A percentile compares a stretch with the other conserved stretches of the same genome.
Evolutionary conservation across 1,284 basidiomycete genomes (phyloP).

Genomic region (Fomes fomentarius): DNA sequence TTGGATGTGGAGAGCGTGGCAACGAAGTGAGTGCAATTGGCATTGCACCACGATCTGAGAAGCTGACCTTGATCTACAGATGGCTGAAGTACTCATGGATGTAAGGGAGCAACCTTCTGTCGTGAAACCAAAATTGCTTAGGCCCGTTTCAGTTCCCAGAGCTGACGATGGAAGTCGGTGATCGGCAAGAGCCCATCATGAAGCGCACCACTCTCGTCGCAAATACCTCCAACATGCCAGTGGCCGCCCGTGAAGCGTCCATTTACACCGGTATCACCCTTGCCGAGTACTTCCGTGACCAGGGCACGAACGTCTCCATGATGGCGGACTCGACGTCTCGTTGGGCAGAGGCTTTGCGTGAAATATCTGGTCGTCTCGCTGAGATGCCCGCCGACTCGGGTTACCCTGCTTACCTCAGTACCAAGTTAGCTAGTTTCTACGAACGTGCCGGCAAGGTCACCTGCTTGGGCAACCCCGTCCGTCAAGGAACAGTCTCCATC

Average conservation of each 20-base stretch:
- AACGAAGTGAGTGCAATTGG: constrained; percentile 64
- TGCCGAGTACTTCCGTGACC: constrained; percentile 99
- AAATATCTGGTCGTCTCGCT: constrained; percentile 98
- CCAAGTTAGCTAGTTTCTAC: constrained; percentile 98
- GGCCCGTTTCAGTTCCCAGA: constrained; percentile 88
- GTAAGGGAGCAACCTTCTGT: constrained; percentile 42
- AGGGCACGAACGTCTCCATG: constrained; percentile 98
- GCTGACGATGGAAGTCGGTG: constrained; percentile 88
- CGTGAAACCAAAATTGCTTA: constrained; percentile 11
- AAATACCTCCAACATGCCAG: constrained; percentile 99
- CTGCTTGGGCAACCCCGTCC: constrained; percentile 88
- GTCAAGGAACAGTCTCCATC: constrained; percentile 95
- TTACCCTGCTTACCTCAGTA: constrained; percentile 96
- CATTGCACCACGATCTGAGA: neutral
- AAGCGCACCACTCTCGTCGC: constrained; percentile 99
- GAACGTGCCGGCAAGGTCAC: constrained; percentile 98
- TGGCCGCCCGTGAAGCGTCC: constrained; percentile 98
- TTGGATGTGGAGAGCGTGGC: constrained; percentile 94
- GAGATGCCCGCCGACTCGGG: constrained; percentile 99
- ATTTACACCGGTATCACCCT: constrained; percentile 99
- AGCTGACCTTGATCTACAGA: constrained; percentile 48
- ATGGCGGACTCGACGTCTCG: constrained; percentile 99
- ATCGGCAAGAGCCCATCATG: constrained; percentile 99
- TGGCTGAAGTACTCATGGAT: constrained; percentile 98
- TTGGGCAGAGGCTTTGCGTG: constrained; percentile 99